Evolutionary conservation across 495 filamentous ascomycete species (phyloP), one percentile per base, ranked within the genome.

Genomic region (Hypoxylon intermedium): DNA sequence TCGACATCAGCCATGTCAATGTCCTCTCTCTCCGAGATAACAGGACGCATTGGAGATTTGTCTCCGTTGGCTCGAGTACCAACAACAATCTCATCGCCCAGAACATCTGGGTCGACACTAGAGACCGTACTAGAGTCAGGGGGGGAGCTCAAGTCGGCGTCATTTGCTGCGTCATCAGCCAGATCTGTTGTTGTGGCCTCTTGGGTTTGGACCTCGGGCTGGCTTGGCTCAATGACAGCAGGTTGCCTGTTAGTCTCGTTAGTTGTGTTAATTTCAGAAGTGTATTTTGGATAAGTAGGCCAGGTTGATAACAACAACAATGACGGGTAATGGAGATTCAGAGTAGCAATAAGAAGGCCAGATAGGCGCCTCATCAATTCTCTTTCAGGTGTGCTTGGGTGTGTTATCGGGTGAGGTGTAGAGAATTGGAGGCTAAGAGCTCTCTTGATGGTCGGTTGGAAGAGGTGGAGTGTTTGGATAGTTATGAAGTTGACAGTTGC

Each of bases 11-110:
- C 67, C 73, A 79, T 78, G 1, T 68, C 64, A 11, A 68, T 38
- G 58, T 75, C 75, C 24, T 68, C 74, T 11, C 53, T 38, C 15
- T 75, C 73, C 0, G 69, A 63, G 7, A 48, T 52, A 31, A 50
- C 60, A 5, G 18, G 71, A 13, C 38, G 53, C 18, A 63, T 63
- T 15, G 74, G 72, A 0, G 59, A 63, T 19, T 67, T 63, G 47
- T 50, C 63, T 1, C 57, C 70, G 63, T 75, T 70, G 16, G 70
- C 66, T 4, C 73, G 72, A 21, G 71, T 76, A 12, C 75, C 73
- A 13, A 80, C 78, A 6, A 81, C 71, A 45, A 81, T 81, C 66
- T 78, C 77, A 50, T 79, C 77, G 21, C 75, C 71, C 2, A 75
- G 40, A 26, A 69, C 64, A 30, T 74, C 72, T 2, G 68, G 65